Conservation (phyloP, 768 basidiomycete genomes). For the button mushroom (Agaricus bisporus) region DNA sequence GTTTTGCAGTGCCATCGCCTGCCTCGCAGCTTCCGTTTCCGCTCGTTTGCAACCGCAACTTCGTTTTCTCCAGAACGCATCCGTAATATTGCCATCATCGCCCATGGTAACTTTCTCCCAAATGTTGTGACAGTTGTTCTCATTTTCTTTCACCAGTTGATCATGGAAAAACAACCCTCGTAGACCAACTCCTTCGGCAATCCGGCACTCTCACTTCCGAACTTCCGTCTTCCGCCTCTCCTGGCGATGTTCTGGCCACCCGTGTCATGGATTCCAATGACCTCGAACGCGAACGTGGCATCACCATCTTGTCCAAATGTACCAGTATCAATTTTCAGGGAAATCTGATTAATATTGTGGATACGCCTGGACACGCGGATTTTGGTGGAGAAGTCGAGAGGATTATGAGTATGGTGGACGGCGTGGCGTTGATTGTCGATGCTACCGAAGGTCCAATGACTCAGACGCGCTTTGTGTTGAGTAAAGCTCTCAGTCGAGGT, state of each 20-base stretch:
- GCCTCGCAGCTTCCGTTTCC: not conserved
- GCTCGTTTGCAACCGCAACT: conserved; percentile 1
- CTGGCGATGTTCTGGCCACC: conserved; percentile 31
- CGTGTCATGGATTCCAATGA: conserved; percentile 49
- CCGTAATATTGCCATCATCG: conserved; percentile 45
- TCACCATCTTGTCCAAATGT: conserved; percentile 56
- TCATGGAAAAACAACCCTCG: conserved; percentile 48
- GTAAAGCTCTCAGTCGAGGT: conserved; percentile 38
- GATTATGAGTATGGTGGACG: conserved; percentile 56
- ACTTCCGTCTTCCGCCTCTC: conserved; percentile 17
- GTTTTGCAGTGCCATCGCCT: conserved; percentile 4
- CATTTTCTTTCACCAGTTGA: conserved; percentile 28
- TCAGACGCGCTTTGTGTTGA: conserved; percentile 48
- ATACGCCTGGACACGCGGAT: conserved; percentile 59
- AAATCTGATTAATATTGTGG: conserved; percentile 51
- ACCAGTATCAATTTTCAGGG: conserved; percentile 45
- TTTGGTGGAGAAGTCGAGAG: conserved; percentile 61
- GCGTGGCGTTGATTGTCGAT: conserved; percentile 53
- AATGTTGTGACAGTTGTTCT: no score
- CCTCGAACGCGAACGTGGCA: conserved; percentile 53
- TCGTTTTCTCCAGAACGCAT: conserved; percentile 26
- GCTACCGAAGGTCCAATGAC: conserved; percentile 60
- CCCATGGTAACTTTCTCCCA: conserved; percentile 31
- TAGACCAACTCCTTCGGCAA: conserved; percentile 45
- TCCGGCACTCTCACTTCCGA: conserved; percentile 36